Evolutionary conservation across 352 stramenopile species (phyloP).

Genomic region (Thalassiosira mediterranea): DNA sequence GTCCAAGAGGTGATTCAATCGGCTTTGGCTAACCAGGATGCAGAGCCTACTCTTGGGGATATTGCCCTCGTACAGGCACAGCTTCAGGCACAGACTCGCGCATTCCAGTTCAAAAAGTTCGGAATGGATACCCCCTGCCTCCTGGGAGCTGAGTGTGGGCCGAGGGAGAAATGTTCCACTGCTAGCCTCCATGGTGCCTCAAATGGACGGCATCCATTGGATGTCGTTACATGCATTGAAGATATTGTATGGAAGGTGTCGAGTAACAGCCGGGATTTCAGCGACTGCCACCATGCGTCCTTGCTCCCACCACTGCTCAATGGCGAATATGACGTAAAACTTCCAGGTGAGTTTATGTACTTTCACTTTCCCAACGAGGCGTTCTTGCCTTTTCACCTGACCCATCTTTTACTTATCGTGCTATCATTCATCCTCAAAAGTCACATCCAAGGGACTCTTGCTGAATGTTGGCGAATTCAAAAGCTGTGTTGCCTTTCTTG

Average conservation of each 20-base stretch:
- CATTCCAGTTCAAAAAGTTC: slow-evolving; percentile 85
- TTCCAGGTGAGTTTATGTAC: slow-evolving; percentile 34
- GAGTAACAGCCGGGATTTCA: slow-evolving; percentile 25
- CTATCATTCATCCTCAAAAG: slow-evolving; percentile 21
- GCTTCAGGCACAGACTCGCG: slow-evolving; percentile 69
- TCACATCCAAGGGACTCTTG: slow-evolving; percentile 49
- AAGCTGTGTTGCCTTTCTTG: slow-evolving; percentile 77
- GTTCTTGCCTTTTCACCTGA: too few species aligned
- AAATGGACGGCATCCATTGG: slow-evolving; percentile 11
- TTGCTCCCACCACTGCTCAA: slow-evolving; percentile 67
- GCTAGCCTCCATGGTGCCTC: background rate
- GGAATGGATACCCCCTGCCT: slow-evolving; percentile 64
- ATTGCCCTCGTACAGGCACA: slow-evolving; percentile 57
- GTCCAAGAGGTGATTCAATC: slow-evolving; percentile 64
- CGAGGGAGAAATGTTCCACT: slow-evolving; percentile 45
- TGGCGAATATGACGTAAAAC: slow-evolving; percentile 83
- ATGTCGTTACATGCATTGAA: slow-evolving; percentile 27
- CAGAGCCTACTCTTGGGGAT: slow-evolving; percentile 54
- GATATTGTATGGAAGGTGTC: slow-evolving; percentile 64
- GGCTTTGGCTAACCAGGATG: slow-evolving; percentile 57
- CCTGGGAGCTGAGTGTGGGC: slow-evolving; percentile 68
- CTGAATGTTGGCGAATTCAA: slow-evolving; percentile 84
- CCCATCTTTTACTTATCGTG: too few species aligned
- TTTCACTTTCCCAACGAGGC: background rate
- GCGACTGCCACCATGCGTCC: slow-evolving; percentile 29